Evolutionary conservation across 257 asterid species (phyloP).

Genomic region (Przewalskia tangutica): DNA sequence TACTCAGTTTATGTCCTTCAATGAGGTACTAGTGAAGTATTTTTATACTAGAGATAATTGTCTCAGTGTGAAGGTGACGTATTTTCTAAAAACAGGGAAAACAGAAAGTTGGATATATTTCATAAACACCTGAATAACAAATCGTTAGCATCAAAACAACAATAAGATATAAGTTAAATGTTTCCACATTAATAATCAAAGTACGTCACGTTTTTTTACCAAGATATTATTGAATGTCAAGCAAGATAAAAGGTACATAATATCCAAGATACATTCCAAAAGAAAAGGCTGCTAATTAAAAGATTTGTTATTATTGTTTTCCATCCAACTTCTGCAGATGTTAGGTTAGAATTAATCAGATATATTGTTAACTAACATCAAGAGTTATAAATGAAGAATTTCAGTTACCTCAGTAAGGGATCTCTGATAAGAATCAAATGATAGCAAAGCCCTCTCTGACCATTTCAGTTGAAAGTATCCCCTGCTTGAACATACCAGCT

Average conservation of each 20-base stretch:
- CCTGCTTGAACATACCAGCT: conserved; percentile 33
- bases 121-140: background rate
- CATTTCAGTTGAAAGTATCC: conserved; percentile 91
- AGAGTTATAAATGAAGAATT: conserved; percentile 13
- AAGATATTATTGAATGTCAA: background rate
- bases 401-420: conserved; percentile 70
- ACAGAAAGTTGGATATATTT: background rate
- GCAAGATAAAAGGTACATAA: background rate
- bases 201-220: too few relatives aligned
- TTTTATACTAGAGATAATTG: background rate
- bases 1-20: background rate
- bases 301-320: background rate
- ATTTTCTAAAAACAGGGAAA: background rate
- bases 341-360: background rate
- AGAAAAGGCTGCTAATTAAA: background rate
- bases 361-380: background rate
- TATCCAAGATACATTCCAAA: background rate
- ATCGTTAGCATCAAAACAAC: background rate
- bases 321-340: background rate
- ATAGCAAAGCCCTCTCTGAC: conserved; percentile 57
- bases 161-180: background rate
- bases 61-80: background rate
- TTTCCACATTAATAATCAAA: background rate
- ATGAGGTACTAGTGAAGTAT: background rate
- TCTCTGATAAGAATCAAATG: conserved; percentile 66